Base-by-base conservation (phyloP, 2,329 filamentous ascomycete species). In the Aspergillus candidus region DNA sequence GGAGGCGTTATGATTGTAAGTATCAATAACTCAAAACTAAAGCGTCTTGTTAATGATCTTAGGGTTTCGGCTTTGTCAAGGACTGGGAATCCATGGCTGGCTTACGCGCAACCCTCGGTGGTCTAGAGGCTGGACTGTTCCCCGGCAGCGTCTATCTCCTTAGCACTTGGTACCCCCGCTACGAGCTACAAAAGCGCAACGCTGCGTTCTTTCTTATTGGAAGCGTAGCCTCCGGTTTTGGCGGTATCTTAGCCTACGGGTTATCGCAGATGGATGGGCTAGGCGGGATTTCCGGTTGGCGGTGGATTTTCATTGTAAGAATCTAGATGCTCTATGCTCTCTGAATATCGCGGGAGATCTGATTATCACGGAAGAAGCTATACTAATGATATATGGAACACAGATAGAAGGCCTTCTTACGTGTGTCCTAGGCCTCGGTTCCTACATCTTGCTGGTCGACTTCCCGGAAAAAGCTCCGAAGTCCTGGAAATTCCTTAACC, bases 71-170 rank as follows among this genome's bases (percentile, higher is more conserved):
- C 13, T 30, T 44, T 7, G 42, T 44, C 17, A 36, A 15, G 5
- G 15, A 30, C 11, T 83, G 75, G 67, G 54, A 60, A 1, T 59
- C 74, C 17, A 62, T 86, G 42, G 68, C 78, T 0, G 79, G 68
- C 0, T 63, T 83, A 32, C 70, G 83, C 35, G 65, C 80, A 0
- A 43, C 86, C 1, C 71, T 50, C 3, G 48, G 48, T 4, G 30
- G 35, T 1, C 31, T 46, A 3, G 48, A 50, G 34, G 45, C 45
- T 11, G 45, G 45, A 3, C 38, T 45, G 3, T 50, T 43, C 10
- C 44, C 48, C 2, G 47, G 44, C 3, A 31, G 33, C 8, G 22
- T 44, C 5, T 48, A 48, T 17, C 41, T 51, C 6, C 30, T 49
- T 7, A 41, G 37, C 4, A 34, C 40, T 85, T 12, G 84, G 83